Evolutionary conservation across 2,329 filamentous ascomycete species (phyloP).

Genomic region (Thermoascus crustaceus): DNA sequence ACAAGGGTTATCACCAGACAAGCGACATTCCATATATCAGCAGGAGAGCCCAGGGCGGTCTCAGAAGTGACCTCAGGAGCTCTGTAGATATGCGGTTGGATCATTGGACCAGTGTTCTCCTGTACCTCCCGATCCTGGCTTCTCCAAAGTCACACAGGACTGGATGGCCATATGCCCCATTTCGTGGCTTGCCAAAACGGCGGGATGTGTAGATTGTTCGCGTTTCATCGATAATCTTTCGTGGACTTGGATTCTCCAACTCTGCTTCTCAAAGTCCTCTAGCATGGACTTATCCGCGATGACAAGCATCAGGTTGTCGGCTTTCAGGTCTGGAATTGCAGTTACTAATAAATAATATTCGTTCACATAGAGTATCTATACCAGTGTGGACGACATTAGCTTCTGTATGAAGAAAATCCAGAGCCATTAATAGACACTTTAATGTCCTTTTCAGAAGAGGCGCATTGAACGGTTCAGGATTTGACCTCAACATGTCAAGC

Average conservation of each 20-base stretch:
- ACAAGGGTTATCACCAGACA: slow-evolving; percentile 40
- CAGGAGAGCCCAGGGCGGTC: slow-evolving; percentile 36
- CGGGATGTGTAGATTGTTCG: slow-evolving; percentile 24
- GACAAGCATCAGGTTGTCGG: slow-evolving; percentile 33
- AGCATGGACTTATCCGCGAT: slow-evolving; percentile 22
- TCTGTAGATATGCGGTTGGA: slow-evolving; percentile 34
- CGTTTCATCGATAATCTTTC: slow-evolving; percentile 19
- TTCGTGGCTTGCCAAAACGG: slow-evolving; percentile 14
- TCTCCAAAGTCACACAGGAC: slow-evolving; percentile 31
- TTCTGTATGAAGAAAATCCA: slow-evolving; percentile 31
- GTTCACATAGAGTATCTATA: slow-evolving; percentile 7
- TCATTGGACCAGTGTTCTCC: slow-evolving; percentile 31
- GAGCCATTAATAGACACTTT: slow-evolving; percentile 22
- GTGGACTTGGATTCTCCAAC: slow-evolving; percentile 18
- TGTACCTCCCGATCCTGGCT: slow-evolving; percentile 23
- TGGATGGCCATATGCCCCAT: slow-evolving; percentile 17
- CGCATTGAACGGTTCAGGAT: slow-evolving; percentile 16
- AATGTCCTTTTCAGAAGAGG: slow-evolving; percentile 23
- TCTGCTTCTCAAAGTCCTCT: slow-evolving; percentile 19
- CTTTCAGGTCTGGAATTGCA: slow-evolving; percentile 28
- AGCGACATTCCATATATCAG: slow-evolving; percentile 47
- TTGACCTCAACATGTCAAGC: slow-evolving; percentile 24
- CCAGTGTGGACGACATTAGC: slow-evolving; percentile 25
- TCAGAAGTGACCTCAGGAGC: slow-evolving; percentile 40
- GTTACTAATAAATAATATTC: slow-evolving; percentile 3